phyloP scores from a whole-genome alignment of 257 asterid species.

The Nicotiana undulata region DNA sequence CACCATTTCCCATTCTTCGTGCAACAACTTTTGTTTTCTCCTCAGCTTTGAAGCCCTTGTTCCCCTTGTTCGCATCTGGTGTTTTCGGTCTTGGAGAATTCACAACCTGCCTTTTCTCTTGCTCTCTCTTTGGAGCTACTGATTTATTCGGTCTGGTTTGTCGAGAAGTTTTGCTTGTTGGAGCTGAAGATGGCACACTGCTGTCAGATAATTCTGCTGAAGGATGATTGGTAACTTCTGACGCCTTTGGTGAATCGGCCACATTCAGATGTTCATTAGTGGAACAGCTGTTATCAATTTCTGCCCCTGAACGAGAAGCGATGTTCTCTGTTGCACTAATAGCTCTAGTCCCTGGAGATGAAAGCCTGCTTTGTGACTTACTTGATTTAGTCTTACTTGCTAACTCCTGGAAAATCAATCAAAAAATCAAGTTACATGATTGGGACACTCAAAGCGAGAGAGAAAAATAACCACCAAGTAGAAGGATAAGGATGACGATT shows the following conservation, averaged over 20 bases:
- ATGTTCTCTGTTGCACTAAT: conserved; percentile 6
- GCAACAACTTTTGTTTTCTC: conserved; percentile 22
- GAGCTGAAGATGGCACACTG: conserved; percentile 33
- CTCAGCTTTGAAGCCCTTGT: conserved; percentile 16
- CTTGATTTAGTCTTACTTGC: conserved; percentile 22
- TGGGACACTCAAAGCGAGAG: background rate
- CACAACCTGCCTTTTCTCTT: conserved; percentile 18
- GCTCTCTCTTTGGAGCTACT: conserved; percentile 17
- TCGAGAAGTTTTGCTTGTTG: conserved; percentile 11
- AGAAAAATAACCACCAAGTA: background rate
- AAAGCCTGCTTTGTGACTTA: conserved; percentile 19
- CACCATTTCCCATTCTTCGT: conserved; percentile 12
- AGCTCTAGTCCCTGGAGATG: conserved; percentile 19
- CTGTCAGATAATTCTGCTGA: conserved; percentile 37
- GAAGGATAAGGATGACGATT: background rate
- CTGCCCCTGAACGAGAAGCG: conserved; percentile 9
- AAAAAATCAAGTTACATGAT: background rate
- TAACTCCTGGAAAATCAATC: conserved; percentile 20
- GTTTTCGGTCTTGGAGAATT: conserved; percentile 15
- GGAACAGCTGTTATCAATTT: conserved; percentile 6
- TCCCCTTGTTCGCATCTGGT: conserved; percentile 11
- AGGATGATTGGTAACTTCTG: conserved; percentile 32
- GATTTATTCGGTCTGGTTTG: conserved; percentile 1
- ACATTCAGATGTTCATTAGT: conserved; percentile 1
- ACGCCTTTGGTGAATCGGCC: conserved; percentile 15